Base-by-base conservation (phyloP, 768 basidiomycete species). In the Pleurotus pulmonarius region DNA sequence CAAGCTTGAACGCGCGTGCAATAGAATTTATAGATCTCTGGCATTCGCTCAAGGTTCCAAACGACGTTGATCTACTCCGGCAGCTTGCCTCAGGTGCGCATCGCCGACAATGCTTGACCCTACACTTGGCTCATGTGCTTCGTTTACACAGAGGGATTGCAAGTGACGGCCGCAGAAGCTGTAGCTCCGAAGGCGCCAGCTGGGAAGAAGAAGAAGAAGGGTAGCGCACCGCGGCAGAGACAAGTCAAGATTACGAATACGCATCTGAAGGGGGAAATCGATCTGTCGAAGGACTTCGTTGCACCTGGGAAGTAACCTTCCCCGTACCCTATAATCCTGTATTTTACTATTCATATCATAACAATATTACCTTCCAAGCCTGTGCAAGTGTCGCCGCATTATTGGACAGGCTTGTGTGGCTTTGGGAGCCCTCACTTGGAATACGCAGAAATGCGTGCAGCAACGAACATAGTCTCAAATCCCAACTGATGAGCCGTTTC, bases 1-100 rank as follows among this genome's bases (percentile, higher is more conserved):
- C 40, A 40, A n/a, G 34, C 3, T 22, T 26, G 51, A 13, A n/a
- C 29, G 22, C n/a, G 26, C 16, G 22, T 48, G 15, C 29, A 34
- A 8, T 69, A 96, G 94, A 96, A 69, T 96, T 96, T 66, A 74
- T 80, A 51, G 89, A 94, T 62, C 72, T 95, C 15, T 96, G 94
- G 94, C 90, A 92, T 69, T 78, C 80, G 3, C 76, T 94, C 15
- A 86, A 85, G 63, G 88, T 94, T 1, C 94, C 94, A 1, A 89
- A 90, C 53, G 91, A 93, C 43, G 89, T 89, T 22, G 92, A 94
- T 64, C 71, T 96, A 2, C 76, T 88, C 56, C 86, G 81, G 64
- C 84, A 91, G 57, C 82, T 96, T 46, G 83, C 85, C 6, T 85
- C 84, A 57, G 88, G 90, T 89, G 67, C 58, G 72, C 64, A 34